phyloP scores from a whole-genome alignment of 371 early-diverging fungal species.

The Mucor irregularis region DNA sequence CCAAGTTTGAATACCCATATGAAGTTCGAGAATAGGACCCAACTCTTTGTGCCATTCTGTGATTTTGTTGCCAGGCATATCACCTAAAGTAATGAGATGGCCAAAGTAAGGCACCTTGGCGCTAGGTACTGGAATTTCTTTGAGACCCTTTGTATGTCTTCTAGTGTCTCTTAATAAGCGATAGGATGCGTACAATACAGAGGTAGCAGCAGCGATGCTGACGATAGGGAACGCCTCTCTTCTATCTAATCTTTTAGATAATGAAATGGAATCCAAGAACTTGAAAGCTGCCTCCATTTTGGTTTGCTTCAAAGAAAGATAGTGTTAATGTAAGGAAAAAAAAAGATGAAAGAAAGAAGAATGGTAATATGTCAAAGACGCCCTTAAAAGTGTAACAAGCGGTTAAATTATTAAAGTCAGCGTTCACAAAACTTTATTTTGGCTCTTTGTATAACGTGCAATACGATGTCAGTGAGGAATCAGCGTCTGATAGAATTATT shows the following conservation, averaged over 20 bases:
- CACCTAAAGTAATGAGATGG: conserved; percentile 10
- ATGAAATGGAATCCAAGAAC: neutral
- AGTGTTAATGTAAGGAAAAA: neutral
- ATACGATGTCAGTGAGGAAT: too few relatives aligned
- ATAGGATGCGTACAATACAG: neutral
- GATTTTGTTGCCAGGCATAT: neutral
- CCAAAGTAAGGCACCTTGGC: conserved; percentile 7
- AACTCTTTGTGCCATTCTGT: conserved; percentile 12
- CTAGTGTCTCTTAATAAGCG: neutral
- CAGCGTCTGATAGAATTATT: too few relatives aligned
- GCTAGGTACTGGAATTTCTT: conserved; percentile 8
- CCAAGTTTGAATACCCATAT: conserved; percentile 21
- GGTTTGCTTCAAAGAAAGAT: neutral
- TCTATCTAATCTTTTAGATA: neutral
- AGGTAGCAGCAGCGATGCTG: neutral
- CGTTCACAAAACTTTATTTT: too few relatives aligned
- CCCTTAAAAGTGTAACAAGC: neutral
- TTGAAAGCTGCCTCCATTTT: neutral
- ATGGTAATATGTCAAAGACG: neutral
- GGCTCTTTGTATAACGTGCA: too few relatives aligned
- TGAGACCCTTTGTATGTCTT: neutral
- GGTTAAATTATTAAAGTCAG: too few relatives aligned
- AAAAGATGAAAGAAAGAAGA: neutral
- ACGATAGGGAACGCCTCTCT: neutral
- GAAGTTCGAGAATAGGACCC: conserved; percentile 13